Conservation (phyloP, 495 filamentous ascomycete species). For the Trichoderma reesei region DNA sequence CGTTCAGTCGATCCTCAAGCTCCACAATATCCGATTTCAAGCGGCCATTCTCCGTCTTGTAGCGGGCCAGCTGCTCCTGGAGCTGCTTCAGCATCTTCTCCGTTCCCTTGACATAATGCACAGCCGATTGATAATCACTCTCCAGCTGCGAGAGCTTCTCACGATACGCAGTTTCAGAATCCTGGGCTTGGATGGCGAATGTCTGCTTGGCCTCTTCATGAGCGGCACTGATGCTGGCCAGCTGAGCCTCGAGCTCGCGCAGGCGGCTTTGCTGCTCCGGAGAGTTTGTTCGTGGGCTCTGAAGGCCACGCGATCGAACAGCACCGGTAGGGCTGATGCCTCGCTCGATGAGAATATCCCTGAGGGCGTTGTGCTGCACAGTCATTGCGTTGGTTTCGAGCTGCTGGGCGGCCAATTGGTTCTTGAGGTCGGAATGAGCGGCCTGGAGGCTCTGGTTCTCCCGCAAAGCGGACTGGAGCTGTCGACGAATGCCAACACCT, state of each 20-base stretch:
- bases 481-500: slow-evolving; percentile 75
- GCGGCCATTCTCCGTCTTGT: slow-evolving; percentile 75
- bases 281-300: slow-evolving; percentile 58
- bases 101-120: slow-evolving; percentile 98
- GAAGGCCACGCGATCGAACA: slow-evolving; percentile 36
- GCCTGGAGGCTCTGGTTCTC: slow-evolving; percentile 69
- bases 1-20: slow-evolving; percentile 39
- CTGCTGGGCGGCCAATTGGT: slow-evolving; percentile 69
- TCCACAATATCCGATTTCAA: slow-evolving; percentile 70
- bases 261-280: slow-evolving; percentile 71
- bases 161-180: slow-evolving; percentile 73
- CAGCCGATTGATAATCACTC: slow-evolving; percentile 95
- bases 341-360: slow-evolving; percentile 82
- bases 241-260: slow-evolving; percentile 81
- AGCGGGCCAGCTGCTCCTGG: slow-evolving; percentile 87
- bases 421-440: slow-evolving; percentile 66
- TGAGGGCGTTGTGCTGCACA: slow-evolving; percentile 85
- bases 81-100: slow-evolving; percentile 99
- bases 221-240: slow-evolving; percentile 63
- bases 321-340: slow-evolving; percentile 59
- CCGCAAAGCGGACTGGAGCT: slow-evolving; percentile 71
- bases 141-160: slow-evolving; percentile 90
- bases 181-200: slow-evolving; percentile 69
- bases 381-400: slow-evolving; percentile 81
- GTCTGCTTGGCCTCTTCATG: slow-evolving; percentile 73